Evolutionary conservation across 768 basidiomycete species (phyloP).

Genomic region (Lanmaoa pseudosensibilis): DNA sequence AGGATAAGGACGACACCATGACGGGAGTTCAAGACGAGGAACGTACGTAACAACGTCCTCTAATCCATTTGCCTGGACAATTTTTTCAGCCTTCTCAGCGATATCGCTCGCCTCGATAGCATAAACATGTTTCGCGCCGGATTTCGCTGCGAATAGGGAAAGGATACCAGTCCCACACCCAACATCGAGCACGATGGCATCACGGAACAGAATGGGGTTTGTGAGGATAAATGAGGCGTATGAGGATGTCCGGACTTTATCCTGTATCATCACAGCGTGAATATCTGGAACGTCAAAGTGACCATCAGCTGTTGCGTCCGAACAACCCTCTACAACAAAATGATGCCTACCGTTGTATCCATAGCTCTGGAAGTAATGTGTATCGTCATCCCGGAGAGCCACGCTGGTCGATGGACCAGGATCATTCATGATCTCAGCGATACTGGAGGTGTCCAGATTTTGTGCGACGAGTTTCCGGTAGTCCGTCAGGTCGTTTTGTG

Average conservation of each 20-base stretch:
- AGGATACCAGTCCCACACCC: constrained; percentile 96
- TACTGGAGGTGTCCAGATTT: constrained; percentile 46
- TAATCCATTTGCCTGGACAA: constrained; percentile 73
- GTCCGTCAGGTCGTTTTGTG: constrained; percentile 60
- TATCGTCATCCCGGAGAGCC: constrained; percentile 73
- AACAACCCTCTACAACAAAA: neutral
- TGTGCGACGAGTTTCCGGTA: constrained; percentile 59
- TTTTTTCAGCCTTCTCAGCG: constrained; percentile 71
- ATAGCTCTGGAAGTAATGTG: constrained; percentile 93
- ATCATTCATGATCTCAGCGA: constrained; percentile 46
- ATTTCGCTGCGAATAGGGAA: constrained; percentile 84
- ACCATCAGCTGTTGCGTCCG: neutral
- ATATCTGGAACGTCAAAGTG: constrained; percentile 56
- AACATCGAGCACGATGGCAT: constrained; percentile 88
- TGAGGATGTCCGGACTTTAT: constrained; percentile 89
- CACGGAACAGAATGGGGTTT: constrained; percentile 78
- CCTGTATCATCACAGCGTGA: constrained; percentile 95
- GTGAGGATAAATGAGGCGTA: constrained; percentile 90
- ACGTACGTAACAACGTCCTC: constrained; percentile 67
- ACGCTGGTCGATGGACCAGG: constrained; percentile 25
- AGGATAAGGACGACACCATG: constrained; percentile 7
- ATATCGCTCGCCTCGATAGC: constrained; percentile 91
- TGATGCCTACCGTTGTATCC: constrained; percentile 69
- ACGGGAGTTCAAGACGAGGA: constrained; percentile 2
- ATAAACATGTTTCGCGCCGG: constrained; percentile 87